Base-by-base conservation (phyloP, 768 basidiomycete species). In the Collybia sp. region DNA sequence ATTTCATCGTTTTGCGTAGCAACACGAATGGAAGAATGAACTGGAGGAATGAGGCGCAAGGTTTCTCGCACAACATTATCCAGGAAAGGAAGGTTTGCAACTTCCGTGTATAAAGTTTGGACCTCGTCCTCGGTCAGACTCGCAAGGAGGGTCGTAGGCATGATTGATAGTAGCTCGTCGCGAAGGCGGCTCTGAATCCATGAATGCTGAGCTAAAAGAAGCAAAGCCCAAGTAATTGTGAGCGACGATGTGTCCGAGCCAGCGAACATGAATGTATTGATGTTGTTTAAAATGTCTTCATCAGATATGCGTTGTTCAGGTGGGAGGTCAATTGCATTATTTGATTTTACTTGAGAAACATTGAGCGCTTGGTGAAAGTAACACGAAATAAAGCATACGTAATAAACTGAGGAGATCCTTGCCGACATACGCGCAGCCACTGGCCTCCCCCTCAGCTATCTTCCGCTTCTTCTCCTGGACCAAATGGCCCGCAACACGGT, bases 241-340 rank as follows among this genome's bases (percentile, higher is more conserved):
- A 93, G 78, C 2, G 88, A 87, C 10, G 85, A 85, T 0, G 91
- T 90, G 56, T 94, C 91, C 11, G 92, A 89, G 3, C 93, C 93
- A 16, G 87, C 90, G 59, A 93, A 91, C 74, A 93, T 81, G 61
- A 94, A 88, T 0, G 91, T 93, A 54, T 88, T 90, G 63, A 94
- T 83, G 48, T 83, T 92, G 57, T 89, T 72, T 10, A 93, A 71
- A 42, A 94, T 83, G 56, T 95, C 93, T 25, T 86, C 82, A 57
- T 96, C 93, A 0, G 91, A 86, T 53, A 95, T 82, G 31, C 83
- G 78, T 51, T 85, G 80, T 41, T 85, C 82, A 0, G 70, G 69
- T 30, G 81, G 73, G 12, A 89, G 67, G 49, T 92, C 87, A 0
- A 70, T 76, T 2, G 88, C 80, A 48, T 80, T 57, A 61, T 94